Evolutionary conservation across 192 early-diverging fungal species (phyloP).

Genomic region (Coemansia erecta): DNA sequence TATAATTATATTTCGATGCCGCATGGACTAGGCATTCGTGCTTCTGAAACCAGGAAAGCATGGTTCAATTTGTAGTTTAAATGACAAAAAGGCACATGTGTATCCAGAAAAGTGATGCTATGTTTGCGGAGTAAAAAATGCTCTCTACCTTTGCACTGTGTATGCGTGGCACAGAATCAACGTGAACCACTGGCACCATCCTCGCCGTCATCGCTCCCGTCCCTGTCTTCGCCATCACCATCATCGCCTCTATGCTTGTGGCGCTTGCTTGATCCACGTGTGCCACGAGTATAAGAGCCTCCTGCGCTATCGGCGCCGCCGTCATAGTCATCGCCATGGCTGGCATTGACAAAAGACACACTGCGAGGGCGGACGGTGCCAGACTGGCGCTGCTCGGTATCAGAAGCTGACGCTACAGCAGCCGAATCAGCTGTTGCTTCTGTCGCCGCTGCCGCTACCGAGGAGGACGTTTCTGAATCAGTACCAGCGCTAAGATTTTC

Average conservation of each 20-base stretch:
- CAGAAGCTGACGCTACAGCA: background rate
- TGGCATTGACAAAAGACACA: slow-evolving; percentile 4
- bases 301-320: background rate
- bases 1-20: too few species aligned
- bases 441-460: too few species aligned
- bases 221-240: background rate
- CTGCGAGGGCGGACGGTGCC: background rate
- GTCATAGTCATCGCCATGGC: slow-evolving; percentile 3
- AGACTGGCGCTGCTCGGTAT: too few species aligned
- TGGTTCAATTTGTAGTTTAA: too few species aligned
- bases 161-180: too few species aligned
- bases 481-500: background rate
- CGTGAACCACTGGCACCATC: background rate
- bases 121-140: too few species aligned
- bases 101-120: too few species aligned
- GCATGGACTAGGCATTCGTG: too few species aligned
- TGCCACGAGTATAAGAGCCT: background rate
- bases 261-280: slow-evolving; percentile 2
- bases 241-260: background rate
- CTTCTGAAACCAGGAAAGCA: too few species aligned
- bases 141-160: too few species aligned
- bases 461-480: background rate
- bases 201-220: background rate
- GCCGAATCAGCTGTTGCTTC: background rate
- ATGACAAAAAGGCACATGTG: too few species aligned